Evolutionary conservation across 805 yeast genomes (phyloP), one percentile per base, ranked within the genome.

Genomic region (Grigorovia transvaalensis): DNA sequence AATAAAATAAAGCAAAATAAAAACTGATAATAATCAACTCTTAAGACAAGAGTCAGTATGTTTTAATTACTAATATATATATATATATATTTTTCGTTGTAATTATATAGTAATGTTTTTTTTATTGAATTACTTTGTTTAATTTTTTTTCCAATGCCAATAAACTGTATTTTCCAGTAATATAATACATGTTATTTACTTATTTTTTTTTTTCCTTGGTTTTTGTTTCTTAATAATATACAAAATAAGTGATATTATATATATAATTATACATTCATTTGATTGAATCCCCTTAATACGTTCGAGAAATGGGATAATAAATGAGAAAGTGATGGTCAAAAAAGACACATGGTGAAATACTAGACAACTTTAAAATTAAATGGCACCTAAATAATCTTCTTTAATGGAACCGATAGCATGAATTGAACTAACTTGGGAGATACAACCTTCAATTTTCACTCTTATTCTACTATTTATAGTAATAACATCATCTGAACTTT

Each of bases 341-440:
- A 6, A 23, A 23, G 27, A 23, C 27, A 6, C 6, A 23, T 33
- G 15, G 38, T 33, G 38, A 33, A 33, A 33, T 23, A 23, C 6
- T 23, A 3, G 27, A 33, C 15, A 33, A 33, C 9, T 12, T 12
- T 12, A 9, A 9, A 33, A 38, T 38, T 55, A 68, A 50, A 68
- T 68, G 35, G 96, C 95, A 51, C 99, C 99, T 70, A 93, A 76
- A 68, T 88, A 93, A 73, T 93, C 99, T 72, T 93, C 99, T 70
- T 91, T 93, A 64, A 93, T 91, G 70, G 95, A 86, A 48, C 99
- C 99, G 66, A 93, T 93, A 47, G 98, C 99, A 67, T 88, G 88
- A 67, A 93, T 91, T 62, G 93, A 91, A 63, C 95, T 93, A 13
- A 93, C 99, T 71, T 95, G 98, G 13, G 97, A 87, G 66, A 97